Percentiles rank a stretch among this genome's conserved stretches.
Conservation (phyloP, 305 asterid species). For the Ajuga reptans region DNA sequence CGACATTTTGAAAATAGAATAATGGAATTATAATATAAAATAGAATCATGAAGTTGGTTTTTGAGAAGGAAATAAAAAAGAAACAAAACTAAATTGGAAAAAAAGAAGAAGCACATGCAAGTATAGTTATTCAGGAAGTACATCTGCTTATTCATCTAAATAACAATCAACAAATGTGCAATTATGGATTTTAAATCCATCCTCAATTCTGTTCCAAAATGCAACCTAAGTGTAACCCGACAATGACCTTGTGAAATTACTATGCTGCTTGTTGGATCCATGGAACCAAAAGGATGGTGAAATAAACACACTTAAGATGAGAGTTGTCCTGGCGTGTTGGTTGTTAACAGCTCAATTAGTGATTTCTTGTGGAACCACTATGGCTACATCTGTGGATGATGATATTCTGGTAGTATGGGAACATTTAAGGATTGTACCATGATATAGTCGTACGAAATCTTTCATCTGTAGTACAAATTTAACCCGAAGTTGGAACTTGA, state of each 20-base stretch:
- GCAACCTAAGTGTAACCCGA: background rate
- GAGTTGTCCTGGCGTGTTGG: background rate
- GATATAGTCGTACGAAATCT: background rate
- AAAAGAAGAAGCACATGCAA: too few species aligned
- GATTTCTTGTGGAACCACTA: background rate
- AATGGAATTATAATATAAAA: too few species aligned
- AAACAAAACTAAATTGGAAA: too few species aligned
- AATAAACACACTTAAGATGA: background rate
- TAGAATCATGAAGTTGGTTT: too few species aligned
- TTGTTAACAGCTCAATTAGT: background rate
- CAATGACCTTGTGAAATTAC: background rate
- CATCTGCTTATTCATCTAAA: background rate
- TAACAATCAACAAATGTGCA: too few species aligned
- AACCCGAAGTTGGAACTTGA: background rate
- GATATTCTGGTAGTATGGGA: background rate
- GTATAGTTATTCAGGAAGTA: too few species aligned
- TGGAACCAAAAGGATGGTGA: background rate
- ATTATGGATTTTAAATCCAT: too few species aligned
- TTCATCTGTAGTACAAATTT: background rate
- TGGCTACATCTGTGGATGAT: background rate
- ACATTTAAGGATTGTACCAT: background rate
- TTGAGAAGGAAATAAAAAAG: too few species aligned
- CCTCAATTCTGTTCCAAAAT: too few species aligned
- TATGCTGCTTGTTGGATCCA: background rate
- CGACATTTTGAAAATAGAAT: too few species aligned